Conservation (phyloP, 2,329 filamentous ascomycete genomes). For the Venturia effusa region DNA sequence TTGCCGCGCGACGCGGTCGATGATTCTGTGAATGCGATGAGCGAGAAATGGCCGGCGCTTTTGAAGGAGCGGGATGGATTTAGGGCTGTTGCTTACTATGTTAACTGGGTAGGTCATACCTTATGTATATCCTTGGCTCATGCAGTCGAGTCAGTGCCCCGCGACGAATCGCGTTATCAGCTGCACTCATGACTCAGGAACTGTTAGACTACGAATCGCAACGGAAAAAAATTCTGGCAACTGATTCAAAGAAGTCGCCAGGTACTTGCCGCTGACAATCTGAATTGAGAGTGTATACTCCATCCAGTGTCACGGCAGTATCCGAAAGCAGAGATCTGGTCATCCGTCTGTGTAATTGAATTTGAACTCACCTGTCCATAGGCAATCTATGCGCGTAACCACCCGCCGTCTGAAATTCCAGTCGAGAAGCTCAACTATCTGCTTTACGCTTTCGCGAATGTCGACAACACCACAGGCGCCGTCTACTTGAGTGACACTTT, state of each 20-base stretch:
- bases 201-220: too few relatives aligned
- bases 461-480: conserved; percentile 67
- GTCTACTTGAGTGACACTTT: conserved; percentile 58
- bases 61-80: conserved; percentile 25
- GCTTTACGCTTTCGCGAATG: conserved; percentile 85
- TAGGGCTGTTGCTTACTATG: conserved; percentile 61
- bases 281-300: too few relatives aligned
- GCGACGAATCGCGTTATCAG: too few relatives aligned
- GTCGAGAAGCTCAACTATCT: conserved; percentile 76
- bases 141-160: too few relatives aligned
- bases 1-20: not conserved
- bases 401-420: conserved; percentile 75
- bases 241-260: too few relatives aligned
- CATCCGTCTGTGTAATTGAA: too few relatives aligned
- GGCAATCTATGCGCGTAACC: conserved; percentile 80
- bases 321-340: too few relatives aligned
- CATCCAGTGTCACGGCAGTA: too few relatives aligned
- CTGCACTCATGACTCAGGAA: too few relatives aligned
- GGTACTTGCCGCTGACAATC: too few relatives aligned
- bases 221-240: too few relatives aligned
- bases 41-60: conserved; percentile 22
- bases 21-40: conserved; percentile 13
- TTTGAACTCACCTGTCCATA: conserved; percentile 14
- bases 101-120: conserved; percentile 46
- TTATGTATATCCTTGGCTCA: not conserved